Conservation (phyloP, 1,284 basidiomycete genomes). For the Cutaneotrichosporon sp. region DNA sequence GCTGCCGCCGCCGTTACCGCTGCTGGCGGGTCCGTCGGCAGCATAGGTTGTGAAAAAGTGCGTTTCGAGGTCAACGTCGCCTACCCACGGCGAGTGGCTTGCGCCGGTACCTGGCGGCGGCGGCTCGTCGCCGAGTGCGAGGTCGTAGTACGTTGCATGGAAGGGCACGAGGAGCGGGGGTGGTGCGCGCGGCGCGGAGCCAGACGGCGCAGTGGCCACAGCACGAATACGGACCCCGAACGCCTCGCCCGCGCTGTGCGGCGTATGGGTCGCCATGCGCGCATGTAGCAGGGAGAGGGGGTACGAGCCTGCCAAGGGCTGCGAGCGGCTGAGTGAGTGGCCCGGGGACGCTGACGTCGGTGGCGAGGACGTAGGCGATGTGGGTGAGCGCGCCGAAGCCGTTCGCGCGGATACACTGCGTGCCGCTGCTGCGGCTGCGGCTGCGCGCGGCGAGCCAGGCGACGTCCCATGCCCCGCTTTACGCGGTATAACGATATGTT, state of each 20-base stretch:
- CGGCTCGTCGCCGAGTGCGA: constrained; percentile 16
- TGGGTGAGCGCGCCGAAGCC: too few species aligned
- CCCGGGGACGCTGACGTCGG: too few species aligned
- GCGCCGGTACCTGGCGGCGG: constrained; percentile 8
- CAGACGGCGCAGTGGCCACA: constrained; percentile 16
- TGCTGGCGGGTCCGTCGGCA: background rate
- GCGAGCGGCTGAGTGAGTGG: constrained; percentile 31
- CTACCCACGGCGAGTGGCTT: constrained; percentile 42
- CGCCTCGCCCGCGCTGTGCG: constrained; percentile 22
- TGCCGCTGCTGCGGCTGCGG: too few species aligned
- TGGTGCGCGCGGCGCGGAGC: constrained; percentile 24
- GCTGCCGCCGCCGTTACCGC: background rate
- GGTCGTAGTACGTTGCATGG: constrained; percentile 43
- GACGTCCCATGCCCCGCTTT: background rate
- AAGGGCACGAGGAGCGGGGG: constrained; percentile 34
- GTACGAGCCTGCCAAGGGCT: constrained; percentile 40
- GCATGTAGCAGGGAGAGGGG: constrained; percentile 40
- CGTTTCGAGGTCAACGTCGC: constrained; percentile 40
- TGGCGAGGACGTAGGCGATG: too few species aligned
- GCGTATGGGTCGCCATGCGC: constrained; percentile 37
- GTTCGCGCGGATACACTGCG: too few species aligned
- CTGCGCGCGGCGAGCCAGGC: background rate
- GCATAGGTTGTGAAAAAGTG: constrained; percentile 25
- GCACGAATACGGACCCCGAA: constrained; percentile 28
- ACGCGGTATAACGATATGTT: background rate